These are phyloP conservation scores for Chrysoporthe deuterocubensis DNA, from an alignment of 2,329 filamentous ascomycete species.

Conservation along the genomic window DNA sequence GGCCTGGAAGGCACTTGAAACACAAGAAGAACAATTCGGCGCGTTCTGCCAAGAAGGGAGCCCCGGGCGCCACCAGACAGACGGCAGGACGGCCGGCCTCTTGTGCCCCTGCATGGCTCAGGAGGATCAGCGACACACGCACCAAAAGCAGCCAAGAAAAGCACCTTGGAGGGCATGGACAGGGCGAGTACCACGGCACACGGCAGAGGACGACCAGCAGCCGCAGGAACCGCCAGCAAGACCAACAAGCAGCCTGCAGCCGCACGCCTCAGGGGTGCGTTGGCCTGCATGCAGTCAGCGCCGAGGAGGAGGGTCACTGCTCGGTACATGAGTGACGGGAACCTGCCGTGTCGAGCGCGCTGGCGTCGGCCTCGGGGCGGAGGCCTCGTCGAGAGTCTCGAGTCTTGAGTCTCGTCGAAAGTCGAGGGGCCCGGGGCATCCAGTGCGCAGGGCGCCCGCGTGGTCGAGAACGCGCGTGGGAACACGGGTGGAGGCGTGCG, in stretches of 20 bases:
- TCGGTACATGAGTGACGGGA: neutral
- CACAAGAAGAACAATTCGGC: slow-evolving; percentile 14
- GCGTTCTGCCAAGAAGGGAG: slow-evolving; percentile 14
- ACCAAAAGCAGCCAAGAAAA: slow-evolving; percentile 5
- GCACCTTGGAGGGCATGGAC: neutral
- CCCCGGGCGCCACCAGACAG: neutral
- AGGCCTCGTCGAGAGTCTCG: neutral
- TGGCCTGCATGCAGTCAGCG: slow-evolving; percentile 7
- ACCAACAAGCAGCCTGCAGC: neutral
- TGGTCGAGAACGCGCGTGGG: neutral
- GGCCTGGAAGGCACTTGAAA: slow-evolving; percentile 26
- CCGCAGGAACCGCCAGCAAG: neutral
- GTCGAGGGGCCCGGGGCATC: neutral
- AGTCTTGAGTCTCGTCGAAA: neutral
- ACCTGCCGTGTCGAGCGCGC: neutral
- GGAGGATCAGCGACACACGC: slow-evolving; percentile 24
- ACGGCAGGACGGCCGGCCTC: neutral
- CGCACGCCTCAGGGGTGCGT: slow-evolving; percentile 9
- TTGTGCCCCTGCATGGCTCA: slow-evolving; percentile 18
- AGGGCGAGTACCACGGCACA: neutral
- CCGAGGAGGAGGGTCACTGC: neutral
- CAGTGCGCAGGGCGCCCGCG: neutral
- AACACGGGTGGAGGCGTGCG: neutral
- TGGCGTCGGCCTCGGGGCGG: too few species aligned
- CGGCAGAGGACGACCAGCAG: neutral